These are phyloP conservation scores for Ophiostoma australiae DNA, from an alignment of 2,329 filamentous ascomycete species.

Conservation along the genomic window DNA sequence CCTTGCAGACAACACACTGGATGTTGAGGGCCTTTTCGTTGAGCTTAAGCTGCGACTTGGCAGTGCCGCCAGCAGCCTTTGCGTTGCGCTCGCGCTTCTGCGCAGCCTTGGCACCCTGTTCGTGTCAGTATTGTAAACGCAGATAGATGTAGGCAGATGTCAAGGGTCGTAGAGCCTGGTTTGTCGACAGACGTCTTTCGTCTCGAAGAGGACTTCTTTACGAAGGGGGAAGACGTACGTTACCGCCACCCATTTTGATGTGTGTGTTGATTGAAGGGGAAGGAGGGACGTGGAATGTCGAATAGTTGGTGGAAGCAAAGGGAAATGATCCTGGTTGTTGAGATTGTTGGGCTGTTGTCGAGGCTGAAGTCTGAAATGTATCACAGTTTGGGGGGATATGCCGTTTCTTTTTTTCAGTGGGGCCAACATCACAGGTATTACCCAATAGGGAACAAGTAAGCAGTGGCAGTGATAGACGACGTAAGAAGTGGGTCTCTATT, in stretches of 20 bases:
- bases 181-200: not conserved
- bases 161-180: not conserved
- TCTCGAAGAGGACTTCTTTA: not conserved
- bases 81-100: slow-evolving; percentile 69
- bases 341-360: not conserved
- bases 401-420: slow-evolving; percentile 8
- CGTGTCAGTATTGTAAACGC: not conserved
- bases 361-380: not conserved
- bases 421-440: not conserved
- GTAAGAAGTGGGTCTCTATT: not conserved
- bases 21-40: slow-evolving; percentile 71
- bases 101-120: slow-evolving; percentile 38
- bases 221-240: slow-evolving; percentile 30
- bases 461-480: not conserved
- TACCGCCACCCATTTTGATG: slow-evolving; percentile 35
- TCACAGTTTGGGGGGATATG: not conserved
- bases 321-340: not conserved
- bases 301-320: not conserved
- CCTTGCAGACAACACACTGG: slow-evolving; percentile 71
- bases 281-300: not conserved
- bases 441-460: not conserved
- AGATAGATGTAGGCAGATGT: not conserved
- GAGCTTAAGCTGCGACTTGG: slow-evolving; percentile 65
- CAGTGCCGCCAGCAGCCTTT: slow-evolving; percentile 50
- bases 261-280: not conserved